A percentile compares a stretch with the other conserved stretches of the same genome.
Evolutionary conservation across 2,329 filamentous ascomycete species (phyloP).

Genomic region (Phyllosticta citrichinensis): DNA sequence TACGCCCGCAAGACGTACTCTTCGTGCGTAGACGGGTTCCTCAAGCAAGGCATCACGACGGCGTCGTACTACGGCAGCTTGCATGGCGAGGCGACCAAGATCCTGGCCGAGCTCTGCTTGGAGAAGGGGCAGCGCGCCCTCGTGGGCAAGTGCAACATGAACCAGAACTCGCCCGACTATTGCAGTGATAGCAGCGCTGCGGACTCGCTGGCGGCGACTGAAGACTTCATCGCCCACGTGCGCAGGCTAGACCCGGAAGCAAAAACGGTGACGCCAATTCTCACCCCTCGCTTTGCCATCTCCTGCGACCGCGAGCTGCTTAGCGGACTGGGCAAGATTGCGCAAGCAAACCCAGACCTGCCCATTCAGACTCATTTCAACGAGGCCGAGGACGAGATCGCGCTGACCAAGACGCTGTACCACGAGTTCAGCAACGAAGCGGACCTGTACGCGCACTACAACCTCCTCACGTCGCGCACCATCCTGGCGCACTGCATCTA

Average conservation of each 20-base stretch:
- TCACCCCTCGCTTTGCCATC: conserved; percentile 46
- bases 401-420: conserved; percentile 45
- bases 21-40: conserved; percentile 45
- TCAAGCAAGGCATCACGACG: conserved; percentile 53
- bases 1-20: conserved; percentile 32
- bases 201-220: conserved; percentile 10
- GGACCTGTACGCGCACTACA: conserved; percentile 48
- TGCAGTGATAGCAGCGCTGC: conserved; percentile 19
- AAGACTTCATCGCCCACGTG: conserved; percentile 21
- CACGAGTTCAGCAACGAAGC: conserved; percentile 47
- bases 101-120: conserved; percentile 46
- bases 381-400: conserved; percentile 52
- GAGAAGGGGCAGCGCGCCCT: conserved; percentile 48
- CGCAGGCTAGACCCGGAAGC: conserved; percentile 11
- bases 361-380: conserved; percentile 60
- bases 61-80: conserved; percentile 51
- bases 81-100: conserved; percentile 47
- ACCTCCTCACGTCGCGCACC: conserved; percentile 43
- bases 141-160: conserved; percentile 55
- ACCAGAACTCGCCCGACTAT: conserved; percentile 34
- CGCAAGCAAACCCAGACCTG: conserved; percentile 35
- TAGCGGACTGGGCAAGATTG: conserved; percentile 45
- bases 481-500: conserved; percentile 60
- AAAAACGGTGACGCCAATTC: conserved; percentile 20
- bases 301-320: conserved; percentile 48